Percentiles rank a stretch among this genome's conserved stretches.
phyloP scores from a whole-genome alignment of 2,329 filamentous ascomycete genomes.

The Pestalotiopsis sp. region DNA sequence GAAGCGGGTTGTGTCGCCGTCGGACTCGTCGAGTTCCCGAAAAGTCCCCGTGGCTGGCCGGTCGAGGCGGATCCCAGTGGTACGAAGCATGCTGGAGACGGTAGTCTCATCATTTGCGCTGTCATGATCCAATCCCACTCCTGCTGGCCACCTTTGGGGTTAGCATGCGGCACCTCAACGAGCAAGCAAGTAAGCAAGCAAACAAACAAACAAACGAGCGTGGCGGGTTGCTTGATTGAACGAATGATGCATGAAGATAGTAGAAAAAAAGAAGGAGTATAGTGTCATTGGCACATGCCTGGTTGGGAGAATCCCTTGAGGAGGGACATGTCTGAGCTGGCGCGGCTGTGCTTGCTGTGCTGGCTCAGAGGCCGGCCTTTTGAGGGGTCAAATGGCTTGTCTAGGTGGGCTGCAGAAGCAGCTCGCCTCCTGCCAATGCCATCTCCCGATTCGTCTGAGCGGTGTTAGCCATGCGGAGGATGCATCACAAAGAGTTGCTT shows the following conservation, averaged over 20 bases:
- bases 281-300: slow-evolving; percentile 44
- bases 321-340: slow-evolving; percentile 71
- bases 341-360: slow-evolving; percentile 68
- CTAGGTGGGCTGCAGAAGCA: slow-evolving; percentile 64
- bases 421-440: slow-evolving; percentile 53
- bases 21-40: slow-evolving; percentile 71
- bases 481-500: slow-evolving; percentile 6
- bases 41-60: slow-evolving; percentile 55
- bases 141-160: slow-evolving; percentile 36
- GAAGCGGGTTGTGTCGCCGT: slow-evolving; percentile 66
- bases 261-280: background rate
- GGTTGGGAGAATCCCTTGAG: slow-evolving; percentile 56
- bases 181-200: slow-evolving; percentile 17
- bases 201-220: background rate
- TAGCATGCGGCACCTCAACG: slow-evolving; percentile 49
- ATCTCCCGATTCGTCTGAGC: slow-evolving; percentile 41
- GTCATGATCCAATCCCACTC: slow-evolving; percentile 33
- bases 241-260: background rate
- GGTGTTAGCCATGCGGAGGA: background rate
- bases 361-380: slow-evolving; percentile 59
- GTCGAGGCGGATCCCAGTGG: slow-evolving; percentile 56
- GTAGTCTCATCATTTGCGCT: slow-evolving; percentile 47
- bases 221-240: background rate
- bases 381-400: slow-evolving; percentile 53
- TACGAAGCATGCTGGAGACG: slow-evolving; percentile 53